Evolutionary conservation across 495 filamentous ascomycete species (phyloP), one percentile per base, ranked within the genome.

Genomic region (Acidomyces sp.): DNA sequence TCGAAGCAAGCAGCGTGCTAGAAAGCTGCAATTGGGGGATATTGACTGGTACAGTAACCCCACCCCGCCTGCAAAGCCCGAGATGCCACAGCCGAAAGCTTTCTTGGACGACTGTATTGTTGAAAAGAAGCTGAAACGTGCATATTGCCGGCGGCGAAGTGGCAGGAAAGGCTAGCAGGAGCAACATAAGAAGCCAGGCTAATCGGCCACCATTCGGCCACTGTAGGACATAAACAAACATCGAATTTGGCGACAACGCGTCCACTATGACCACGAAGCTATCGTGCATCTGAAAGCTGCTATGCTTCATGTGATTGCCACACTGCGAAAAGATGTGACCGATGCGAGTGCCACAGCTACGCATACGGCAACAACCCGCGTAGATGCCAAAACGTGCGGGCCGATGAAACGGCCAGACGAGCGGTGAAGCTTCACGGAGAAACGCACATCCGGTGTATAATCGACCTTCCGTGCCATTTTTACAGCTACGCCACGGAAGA

Each of bases 21-120:
- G 88, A 53, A 93, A 93, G 59, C 67, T 97, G 41, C 88, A 96
- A 55, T 72, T 96, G 34, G 93, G 82, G 56, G 90, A 96, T 57
- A 83, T 97, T 57, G 88, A 97, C 59, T 97, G 90, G 90, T 95
- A 51, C 29, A 39, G 16, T 34, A 25, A 40, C 1, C 47, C 29
- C 26, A 34, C 28, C 40, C 17, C 26, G 31, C 9, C 39, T 22
- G 30, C 38, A 22, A n/a, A 21, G 17, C 43, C 23, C 5, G 9
- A 34, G 15, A 7, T 32, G 29, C 31, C 29, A 13, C 27, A 25
- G 24, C 26, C 39, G 5, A 32, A 44, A 13, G 22, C 34, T 20
- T 44, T 34, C 17, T 27, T 44, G 3, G 41, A 37, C 18, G 25
- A 13, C 34, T 44, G 30, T 26, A 21, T 44, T 13, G 41, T 37